Base-by-base conservation (phyloP, 306 rosid genomes). In the Delonix regia region DNA sequence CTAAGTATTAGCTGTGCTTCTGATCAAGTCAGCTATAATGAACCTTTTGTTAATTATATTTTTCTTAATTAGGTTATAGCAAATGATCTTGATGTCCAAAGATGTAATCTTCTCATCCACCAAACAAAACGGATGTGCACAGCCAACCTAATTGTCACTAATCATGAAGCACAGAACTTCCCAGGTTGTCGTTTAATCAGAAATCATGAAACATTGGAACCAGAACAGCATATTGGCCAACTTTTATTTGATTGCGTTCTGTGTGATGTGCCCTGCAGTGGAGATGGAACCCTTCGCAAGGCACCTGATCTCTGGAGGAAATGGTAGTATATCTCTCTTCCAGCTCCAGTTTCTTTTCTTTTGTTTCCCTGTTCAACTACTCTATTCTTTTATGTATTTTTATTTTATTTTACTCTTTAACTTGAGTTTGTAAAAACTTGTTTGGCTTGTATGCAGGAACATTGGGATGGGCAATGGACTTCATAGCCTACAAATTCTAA, bases 231-330 rank as follows among this genome's bases (percentile, higher is more conserved):
- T 7, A 24, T 82, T 45, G 64, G 76, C 63, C 92, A 89, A 78
- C 91, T 94, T 73, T 71, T 83, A 73, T 94, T 92, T 81, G 97
- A 94, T 79, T 93, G 98, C 22, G 93, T 92, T 64, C 88, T 94
- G 72, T 94, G 98, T 75, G 98, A 94, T 78, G 98, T 94, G 72
- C 98, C 98, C 9, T 94, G 98, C 76, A 94, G 98, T 34, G 98
- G 98, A 52, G 98, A 94, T 78, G 98, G 98, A 55, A 94, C 98
- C 52, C 97, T 94, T 73, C 97, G 97, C 71, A 94, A 94, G 89
- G 98, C 97, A 83, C 98, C 98, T 41, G 94, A 94, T 85, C 89
- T 94, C 65, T 94, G 97, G 97, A 92, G 97, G 88, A 94, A 86
- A 87, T 94, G 98, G 98, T 94, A 84, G 3, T 49, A 61, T 78